These are phyloP conservation scores for Podospora fimiseda DNA, from an alignment of 495 filamentous ascomycete genomes.

Conservation along the genomic window DNA sequence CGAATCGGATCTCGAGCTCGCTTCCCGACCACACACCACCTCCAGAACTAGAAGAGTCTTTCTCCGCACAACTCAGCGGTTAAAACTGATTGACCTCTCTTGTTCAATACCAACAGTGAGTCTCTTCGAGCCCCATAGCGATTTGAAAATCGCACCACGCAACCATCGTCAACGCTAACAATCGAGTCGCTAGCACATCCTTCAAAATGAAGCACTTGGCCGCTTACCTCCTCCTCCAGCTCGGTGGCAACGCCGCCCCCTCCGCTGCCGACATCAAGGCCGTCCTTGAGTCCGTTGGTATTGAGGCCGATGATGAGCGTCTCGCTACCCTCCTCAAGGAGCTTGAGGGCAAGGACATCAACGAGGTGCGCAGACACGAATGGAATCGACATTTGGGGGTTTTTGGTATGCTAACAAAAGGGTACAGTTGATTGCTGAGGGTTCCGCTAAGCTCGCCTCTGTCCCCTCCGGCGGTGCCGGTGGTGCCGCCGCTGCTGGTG, in stretches of 20 bases:
- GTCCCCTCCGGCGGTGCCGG: constrained; percentile 88
- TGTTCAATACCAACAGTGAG: constrained; percentile 41
- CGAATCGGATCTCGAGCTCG: constrained; percentile 10
- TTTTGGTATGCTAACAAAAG: constrained; percentile 19
- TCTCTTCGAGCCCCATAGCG: constrained; percentile 4
- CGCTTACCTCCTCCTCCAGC: constrained; percentile 92
- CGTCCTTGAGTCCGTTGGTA: constrained; percentile 90
- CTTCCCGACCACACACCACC: constrained; percentile 11
- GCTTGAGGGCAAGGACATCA: constrained; percentile 96
- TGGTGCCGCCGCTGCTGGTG: constrained; percentile 57
- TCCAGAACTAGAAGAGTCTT: constrained; percentile 51
- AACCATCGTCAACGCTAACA: constrained; percentile 11
- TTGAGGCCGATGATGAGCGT: constrained; percentile 87
- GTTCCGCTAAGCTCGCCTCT: constrained; percentile 89
- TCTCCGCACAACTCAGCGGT: constrained; percentile 49
- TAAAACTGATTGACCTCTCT: constrained; percentile 54
- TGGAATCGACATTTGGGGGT: background rate
- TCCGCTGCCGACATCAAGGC: constrained; percentile 81
- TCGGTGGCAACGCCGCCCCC: constrained; percentile 87
- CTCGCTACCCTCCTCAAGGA: constrained; percentile 78
- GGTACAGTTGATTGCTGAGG: constrained; percentile 80
- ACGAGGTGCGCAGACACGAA: constrained; percentile 59
- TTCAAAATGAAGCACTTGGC: constrained; percentile 99
- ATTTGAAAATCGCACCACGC: background rate
- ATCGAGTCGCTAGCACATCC: constrained; percentile 4